A percentile compares a stretch with the other conserved stretches of the same genome.
phyloP scores from a whole-genome alignment of 2,329 filamentous ascomycete genomes.

The Paecilomyces sp. region DNA sequence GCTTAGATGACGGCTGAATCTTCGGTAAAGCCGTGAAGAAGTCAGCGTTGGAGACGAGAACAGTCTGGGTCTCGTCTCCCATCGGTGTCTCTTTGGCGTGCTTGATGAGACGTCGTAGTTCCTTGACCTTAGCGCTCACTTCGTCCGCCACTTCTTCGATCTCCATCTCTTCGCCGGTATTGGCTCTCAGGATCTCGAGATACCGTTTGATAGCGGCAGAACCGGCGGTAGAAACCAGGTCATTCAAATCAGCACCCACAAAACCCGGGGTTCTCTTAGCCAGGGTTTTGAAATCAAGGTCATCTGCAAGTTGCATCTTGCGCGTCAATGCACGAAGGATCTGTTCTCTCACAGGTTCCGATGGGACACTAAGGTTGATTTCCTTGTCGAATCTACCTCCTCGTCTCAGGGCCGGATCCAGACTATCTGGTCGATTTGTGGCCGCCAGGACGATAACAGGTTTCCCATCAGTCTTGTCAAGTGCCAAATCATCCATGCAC shows the following conservation, averaged over 20 bases:
- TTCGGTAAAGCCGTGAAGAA: slow-evolving; percentile 69
- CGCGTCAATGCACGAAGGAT: slow-evolving; percentile 70
- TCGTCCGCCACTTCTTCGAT: slow-evolving; percentile 35
- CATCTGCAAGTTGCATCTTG: slow-evolving; percentile 55
- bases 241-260: slow-evolving; percentile 81
- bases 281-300: slow-evolving; percentile 66
- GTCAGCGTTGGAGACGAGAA: slow-evolving; percentile 57
- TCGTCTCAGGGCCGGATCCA: slow-evolving; percentile 70
- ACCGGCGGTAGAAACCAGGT: slow-evolving; percentile 59
- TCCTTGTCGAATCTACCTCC: slow-evolving; percentile 74
- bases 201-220: slow-evolving; percentile 58
- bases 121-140: slow-evolving; percentile 33
- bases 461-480: slow-evolving; percentile 64
- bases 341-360: slow-evolving; percentile 65
- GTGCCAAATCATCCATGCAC: slow-evolving; percentile 75
- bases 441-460: slow-evolving; percentile 86
- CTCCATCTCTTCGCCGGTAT: slow-evolving; percentile 45
- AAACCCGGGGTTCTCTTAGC: slow-evolving; percentile 87
- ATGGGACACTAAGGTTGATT: slow-evolving; percentile 82
- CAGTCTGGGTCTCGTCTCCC: slow-evolving; percentile 47
- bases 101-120: slow-evolving; percentile 46
- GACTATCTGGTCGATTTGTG: slow-evolving; percentile 77
- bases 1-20: slow-evolving; percentile 73
- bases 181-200: slow-evolving; percentile 44
- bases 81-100: slow-evolving; percentile 46